A percentile compares a stretch with the other conserved stretches of the same genome.
Evolutionary conservation across 2,329 filamentous ascomycete genomes (phyloP).

Genomic region (Lachnellula willkommii): DNA sequence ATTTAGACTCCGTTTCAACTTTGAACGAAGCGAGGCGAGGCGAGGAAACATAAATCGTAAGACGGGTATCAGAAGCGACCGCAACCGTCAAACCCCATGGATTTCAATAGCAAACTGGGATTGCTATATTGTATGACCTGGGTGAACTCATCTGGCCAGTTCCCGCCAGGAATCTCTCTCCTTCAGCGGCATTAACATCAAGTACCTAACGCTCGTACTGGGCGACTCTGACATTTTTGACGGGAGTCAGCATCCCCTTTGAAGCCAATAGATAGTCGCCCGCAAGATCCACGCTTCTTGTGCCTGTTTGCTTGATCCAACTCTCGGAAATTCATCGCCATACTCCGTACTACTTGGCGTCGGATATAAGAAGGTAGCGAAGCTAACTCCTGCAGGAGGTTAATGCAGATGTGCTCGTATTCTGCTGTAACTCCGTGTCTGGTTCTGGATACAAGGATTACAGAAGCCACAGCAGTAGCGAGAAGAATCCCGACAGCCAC

Average conservation of each 20-base stretch:
- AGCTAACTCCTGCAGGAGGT: conserved; percentile 12
- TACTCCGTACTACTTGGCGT: neutral
- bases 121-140: neutral
- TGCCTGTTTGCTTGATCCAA: conserved; percentile 11
- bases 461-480: conserved; percentile 9
- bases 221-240: neutral
- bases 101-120: neutral
- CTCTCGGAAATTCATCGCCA: conserved; percentile 5
- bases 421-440: neutral
- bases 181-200: neutral
- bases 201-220: neutral
- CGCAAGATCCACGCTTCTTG: conserved; percentile 8
- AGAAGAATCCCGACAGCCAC: conserved; percentile 9
- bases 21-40: too few species aligned
- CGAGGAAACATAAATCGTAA: too few species aligned
- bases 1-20: too few species aligned
- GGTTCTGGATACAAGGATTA: conserved; percentile 7
- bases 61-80: neutral
- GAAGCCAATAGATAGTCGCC: conserved; percentile 4
- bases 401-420: conserved; percentile 11
- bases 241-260: neutral
- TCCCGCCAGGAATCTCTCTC: neutral
- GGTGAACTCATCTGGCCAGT: neutral
- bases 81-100: neutral
- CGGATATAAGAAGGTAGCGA: conserved; percentile 13